A percentile compares a stretch with the other conserved stretches of the same genome.
phyloP scores from a whole-genome alignment of 371 early-diverging fungal species.

The Mortierella sp. region DNA sequence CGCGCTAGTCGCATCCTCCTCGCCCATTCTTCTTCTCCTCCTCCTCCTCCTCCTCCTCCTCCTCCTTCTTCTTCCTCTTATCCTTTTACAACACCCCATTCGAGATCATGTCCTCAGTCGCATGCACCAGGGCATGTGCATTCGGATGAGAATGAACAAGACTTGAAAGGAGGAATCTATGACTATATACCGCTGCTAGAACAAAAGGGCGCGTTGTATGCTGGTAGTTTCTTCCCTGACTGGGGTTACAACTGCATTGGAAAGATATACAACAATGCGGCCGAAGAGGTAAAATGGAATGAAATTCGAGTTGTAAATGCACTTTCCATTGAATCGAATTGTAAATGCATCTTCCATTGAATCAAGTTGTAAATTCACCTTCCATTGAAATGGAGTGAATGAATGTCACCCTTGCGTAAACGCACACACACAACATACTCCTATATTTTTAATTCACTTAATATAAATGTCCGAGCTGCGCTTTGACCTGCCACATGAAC shows the following conservation, averaged over 20 bases:
- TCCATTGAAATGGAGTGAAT: too few species aligned
- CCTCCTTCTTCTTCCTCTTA: slow-evolving; percentile 3
- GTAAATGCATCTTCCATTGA: too few species aligned
- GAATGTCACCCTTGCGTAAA: too few species aligned
- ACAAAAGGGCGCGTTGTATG: slow-evolving; percentile 71
- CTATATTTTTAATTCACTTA: too few species aligned
- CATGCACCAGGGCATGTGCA: neutral
- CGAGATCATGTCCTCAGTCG: slow-evolving; percentile 12
- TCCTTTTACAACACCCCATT: neutral
- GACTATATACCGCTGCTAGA: slow-evolving; percentile 43
- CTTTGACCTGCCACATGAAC: too few species aligned
- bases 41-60: slow-evolving; percentile 11
- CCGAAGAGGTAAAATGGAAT: slow-evolving; percentile 19
- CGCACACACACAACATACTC: too few species aligned
- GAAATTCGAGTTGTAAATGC: too few species aligned
- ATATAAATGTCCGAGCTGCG: too few species aligned
- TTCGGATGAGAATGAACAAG: slow-evolving; percentile 12
- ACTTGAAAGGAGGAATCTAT: slow-evolving; percentile 3
- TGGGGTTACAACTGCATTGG: slow-evolving; percentile 76
- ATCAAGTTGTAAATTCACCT: too few species aligned
- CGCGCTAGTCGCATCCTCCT: slow-evolving; percentile 62
- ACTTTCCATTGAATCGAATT: too few species aligned
- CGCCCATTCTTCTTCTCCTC: neutral
- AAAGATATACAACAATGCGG: slow-evolving; percentile 46
- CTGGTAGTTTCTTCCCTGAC: slow-evolving; percentile 91